Percentiles rank a stretch among this genome's conserved stretches.
These are phyloP conservation scores for Acer yangbiense DNA, from an alignment of 345 rosid genomes.

Conservation along the genomic window DNA sequence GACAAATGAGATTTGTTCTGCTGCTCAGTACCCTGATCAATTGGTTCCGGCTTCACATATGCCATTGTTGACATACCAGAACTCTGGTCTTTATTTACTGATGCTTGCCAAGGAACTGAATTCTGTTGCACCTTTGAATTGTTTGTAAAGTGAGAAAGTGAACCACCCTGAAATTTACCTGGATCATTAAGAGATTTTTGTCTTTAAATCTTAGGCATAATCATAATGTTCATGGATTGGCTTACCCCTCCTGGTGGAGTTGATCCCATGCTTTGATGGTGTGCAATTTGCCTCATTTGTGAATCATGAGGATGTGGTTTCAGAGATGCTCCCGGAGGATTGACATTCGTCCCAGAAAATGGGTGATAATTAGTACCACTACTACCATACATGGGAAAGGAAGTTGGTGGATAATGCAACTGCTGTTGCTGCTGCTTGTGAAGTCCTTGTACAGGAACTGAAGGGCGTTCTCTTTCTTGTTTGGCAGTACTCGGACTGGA, in stretches of 20 bases:
- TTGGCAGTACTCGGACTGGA: constrained; percentile 39
- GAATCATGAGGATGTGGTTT: constrained; percentile 72
- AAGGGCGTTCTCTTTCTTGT: constrained; percentile 53
- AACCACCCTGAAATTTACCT: constrained; percentile 37
- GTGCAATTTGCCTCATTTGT: constrained; percentile 62
- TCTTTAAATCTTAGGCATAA: constrained; percentile 68
- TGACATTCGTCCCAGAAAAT: constrained; percentile 56
- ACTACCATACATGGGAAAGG: constrained; percentile 68
- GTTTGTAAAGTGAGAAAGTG: constrained; percentile 37
- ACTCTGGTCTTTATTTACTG: constrained; percentile 50
- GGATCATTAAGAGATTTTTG: constrained; percentile 36
- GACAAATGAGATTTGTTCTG: constrained; percentile 40
- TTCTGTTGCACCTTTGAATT: constrained; percentile 40
- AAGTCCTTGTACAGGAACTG: constrained; percentile 57
- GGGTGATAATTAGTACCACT: constrained; percentile 52
- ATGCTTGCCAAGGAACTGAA: constrained; percentile 54
- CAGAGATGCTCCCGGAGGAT: constrained; percentile 51
- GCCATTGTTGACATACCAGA: constrained; percentile 41
- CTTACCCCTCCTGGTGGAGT: constrained; percentile 54
- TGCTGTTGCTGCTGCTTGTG: constrained; percentile 71
- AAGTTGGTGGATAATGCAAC: constrained; percentile 61
- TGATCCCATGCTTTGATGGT: constrained; percentile 56
- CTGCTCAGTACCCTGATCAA: constrained; percentile 64
- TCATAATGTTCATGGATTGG: constrained; percentile 35
- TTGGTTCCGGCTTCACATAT: constrained; percentile 65